Conservation (phyloP, 2,329 filamentous ascomycete species). For the Didymella pinodella region DNA sequence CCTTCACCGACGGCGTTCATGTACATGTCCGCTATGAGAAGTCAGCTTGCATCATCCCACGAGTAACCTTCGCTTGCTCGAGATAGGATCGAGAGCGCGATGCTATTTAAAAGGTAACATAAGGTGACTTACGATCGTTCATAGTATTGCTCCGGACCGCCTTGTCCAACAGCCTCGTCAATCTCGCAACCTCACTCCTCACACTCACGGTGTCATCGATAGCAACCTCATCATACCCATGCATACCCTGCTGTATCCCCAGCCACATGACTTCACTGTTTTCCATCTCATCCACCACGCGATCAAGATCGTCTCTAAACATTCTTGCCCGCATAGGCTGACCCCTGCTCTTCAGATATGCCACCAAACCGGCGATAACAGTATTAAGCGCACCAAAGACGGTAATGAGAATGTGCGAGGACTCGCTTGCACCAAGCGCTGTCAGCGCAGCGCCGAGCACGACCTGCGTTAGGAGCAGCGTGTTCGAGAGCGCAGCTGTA, state of each 20-base stretch:
- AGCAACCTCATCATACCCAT: constrained; percentile 58
- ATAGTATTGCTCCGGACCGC: constrained; percentile 33
- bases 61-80: not conserved
- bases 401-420: constrained; percentile 49
- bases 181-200: constrained; percentile 30
- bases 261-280: constrained; percentile 55
- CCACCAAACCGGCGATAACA: constrained; percentile 52
- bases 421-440: constrained; percentile 48
- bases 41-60: not conserved
- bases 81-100: not conserved
- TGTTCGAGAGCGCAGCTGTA: constrained; percentile 50
- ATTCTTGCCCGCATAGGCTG: constrained; percentile 53
- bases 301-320: constrained; percentile 53
- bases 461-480: constrained; percentile 51
- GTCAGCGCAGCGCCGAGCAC: constrained; percentile 53
- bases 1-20: constrained; percentile 24
- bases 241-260: constrained; percentile 53
- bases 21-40: constrained; percentile 19
- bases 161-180: constrained; percentile 32
- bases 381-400: constrained; percentile 53
- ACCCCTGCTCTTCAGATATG: constrained; percentile 52
- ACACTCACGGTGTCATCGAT: constrained; percentile 54
- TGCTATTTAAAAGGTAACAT: not conserved
- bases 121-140: constrained; percentile 28
- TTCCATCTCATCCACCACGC: constrained; percentile 54